These are phyloP conservation scores for Pythium biforme DNA, from an alignment of 352 stramenopile species.

Conservation along the genomic window DNA sequence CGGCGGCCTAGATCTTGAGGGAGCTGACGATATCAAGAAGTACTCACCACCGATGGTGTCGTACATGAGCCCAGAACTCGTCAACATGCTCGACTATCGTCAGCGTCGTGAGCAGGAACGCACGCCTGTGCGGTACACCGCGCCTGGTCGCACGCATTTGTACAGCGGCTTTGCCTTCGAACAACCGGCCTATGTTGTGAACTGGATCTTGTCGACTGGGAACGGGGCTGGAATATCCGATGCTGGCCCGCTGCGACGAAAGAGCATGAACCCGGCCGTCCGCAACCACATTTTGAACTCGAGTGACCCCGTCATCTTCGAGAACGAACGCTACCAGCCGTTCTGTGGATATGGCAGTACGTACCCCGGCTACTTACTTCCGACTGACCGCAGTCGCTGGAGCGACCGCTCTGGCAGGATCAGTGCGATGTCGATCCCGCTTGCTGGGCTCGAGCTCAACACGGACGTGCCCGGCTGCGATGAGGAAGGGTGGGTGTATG, in stretches of 20 bases:
- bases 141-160: slow-evolving; percentile 41
- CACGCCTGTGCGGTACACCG: slow-evolving; percentile 40
- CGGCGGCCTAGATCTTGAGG: slow-evolving; percentile 11
- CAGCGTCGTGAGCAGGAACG: slow-evolving; percentile 64
- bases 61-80: slow-evolving; percentile 64
- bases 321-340: slow-evolving; percentile 86
- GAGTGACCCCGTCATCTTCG: slow-evolving; percentile 77
- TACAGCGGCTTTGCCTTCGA: slow-evolving; percentile 87
- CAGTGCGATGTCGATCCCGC: slow-evolving; percentile 66
- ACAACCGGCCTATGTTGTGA: slow-evolving; percentile 68
- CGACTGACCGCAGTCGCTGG: slow-evolving; percentile 80
- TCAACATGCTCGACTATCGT: slow-evolving; percentile 78
- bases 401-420: slow-evolving; percentile 79
- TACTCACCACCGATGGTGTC: slow-evolving; percentile 51
- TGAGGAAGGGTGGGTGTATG: slow-evolving; percentile 82
- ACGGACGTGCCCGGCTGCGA: slow-evolving; percentile 58
- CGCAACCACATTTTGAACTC: slow-evolving; percentile 66
- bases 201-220: slow-evolving; percentile 61
- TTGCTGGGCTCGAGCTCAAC: slow-evolving; percentile 68
- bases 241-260: slow-evolving; percentile 37
- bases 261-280: slow-evolving; percentile 64
- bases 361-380: slow-evolving; percentile 77
- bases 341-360: slow-evolving; percentile 84
- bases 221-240: slow-evolving; percentile 22
- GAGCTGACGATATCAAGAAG: slow-evolving; percentile 38